Percentiles rank a stretch among this genome's conserved stretches.
These are phyloP conservation scores for Beta vulgaris DNA, from an alignment of 148 eudicot genomes.

Conservation along the genomic window DNA sequence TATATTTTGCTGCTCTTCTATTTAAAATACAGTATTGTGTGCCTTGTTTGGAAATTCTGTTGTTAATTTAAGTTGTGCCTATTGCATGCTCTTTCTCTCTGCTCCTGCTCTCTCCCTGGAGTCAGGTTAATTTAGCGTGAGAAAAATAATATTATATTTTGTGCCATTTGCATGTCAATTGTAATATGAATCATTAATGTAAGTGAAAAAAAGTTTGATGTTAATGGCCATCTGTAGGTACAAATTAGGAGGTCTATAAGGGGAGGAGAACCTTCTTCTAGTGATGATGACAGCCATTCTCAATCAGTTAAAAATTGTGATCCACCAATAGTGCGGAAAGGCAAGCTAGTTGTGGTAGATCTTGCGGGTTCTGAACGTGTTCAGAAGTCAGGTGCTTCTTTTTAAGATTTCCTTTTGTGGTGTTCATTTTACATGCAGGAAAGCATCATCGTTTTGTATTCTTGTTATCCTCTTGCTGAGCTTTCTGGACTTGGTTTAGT, in stretches of 20 bases:
- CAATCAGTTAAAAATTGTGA: conserved; percentile 50
- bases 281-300: conserved; percentile 55
- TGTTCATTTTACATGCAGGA: conserved; percentile 1
- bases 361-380: conserved; percentile 99
- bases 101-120: not conserved
- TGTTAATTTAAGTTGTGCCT: not conserved
- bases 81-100: not conserved
- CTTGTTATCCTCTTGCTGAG: not conserved
- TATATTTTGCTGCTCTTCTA: not conserved
- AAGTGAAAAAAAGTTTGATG: conserved; percentile 4
- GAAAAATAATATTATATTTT: not conserved
- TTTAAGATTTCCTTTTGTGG: conserved; percentile 9
- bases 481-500: not conserved
- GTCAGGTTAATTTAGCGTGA: not conserved
- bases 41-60: not conserved
- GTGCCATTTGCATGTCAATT: not conserved
- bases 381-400: conserved; percentile 89
- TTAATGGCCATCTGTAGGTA: conserved; percentile 43
- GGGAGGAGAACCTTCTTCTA: conserved; percentile 63
- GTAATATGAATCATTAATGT: no score
- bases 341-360: conserved; percentile 94
- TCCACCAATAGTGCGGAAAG: conserved; percentile 80
- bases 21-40: not conserved
- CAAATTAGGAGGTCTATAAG: conserved; percentile 72
- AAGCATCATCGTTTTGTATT: not conserved